Base-by-base conservation (phyloP, 2,329 filamentous ascomycete genomes). In the Calycina herbarum region DNA sequence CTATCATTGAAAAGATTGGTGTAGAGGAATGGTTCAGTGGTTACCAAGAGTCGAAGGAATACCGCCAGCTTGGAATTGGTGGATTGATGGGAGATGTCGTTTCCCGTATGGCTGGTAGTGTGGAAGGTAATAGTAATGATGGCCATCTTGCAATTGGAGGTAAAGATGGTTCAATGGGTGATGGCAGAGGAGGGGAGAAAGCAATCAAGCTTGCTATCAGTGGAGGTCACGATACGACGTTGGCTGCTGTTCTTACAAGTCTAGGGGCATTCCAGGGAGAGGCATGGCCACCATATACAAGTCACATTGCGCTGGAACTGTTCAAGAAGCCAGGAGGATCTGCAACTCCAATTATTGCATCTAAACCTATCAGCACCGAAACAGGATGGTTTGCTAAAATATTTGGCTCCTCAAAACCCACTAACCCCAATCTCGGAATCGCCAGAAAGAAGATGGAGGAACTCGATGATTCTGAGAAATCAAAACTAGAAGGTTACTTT, bases 21-120 rank as follows among this genome's bases (percentile, higher is more conserved):
- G 88, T 94, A 0, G 94, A 99, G 73, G 95, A 98, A 79, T 98
- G 95, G 95, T 98, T 90, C 77, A 81, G 86, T 24, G 94, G 95
- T 2, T 98, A 96, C 77, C 84, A 84, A 65, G 94, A 97, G 78
- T 93, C 87, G 67, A 80, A 81, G 54, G 95, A 98, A 78, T 98
- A 97, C 79, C 89, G 94, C n/a, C 86, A 85, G 69, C 83, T 98
- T 2, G 95, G 94, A 2, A 95, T 97, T 68, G 95, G 95, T 33
- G 86, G 85, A 11, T 82, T 98, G 10, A 82, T 97, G 74, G 94
- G 93, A 35, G 94, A 98, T 74, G 78, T 98, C 20, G 89, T 94
- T 13, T 83, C 86, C 67, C 84, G 90, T 57, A 93, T 94, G 89
- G 86, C 91, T 33, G 82, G 83, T 29, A 87, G 84, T 71, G 84